phyloP scores from a whole-genome alignment of 2,329 filamentous ascomycete genomes.

The Alternaria consortialis region DNA sequence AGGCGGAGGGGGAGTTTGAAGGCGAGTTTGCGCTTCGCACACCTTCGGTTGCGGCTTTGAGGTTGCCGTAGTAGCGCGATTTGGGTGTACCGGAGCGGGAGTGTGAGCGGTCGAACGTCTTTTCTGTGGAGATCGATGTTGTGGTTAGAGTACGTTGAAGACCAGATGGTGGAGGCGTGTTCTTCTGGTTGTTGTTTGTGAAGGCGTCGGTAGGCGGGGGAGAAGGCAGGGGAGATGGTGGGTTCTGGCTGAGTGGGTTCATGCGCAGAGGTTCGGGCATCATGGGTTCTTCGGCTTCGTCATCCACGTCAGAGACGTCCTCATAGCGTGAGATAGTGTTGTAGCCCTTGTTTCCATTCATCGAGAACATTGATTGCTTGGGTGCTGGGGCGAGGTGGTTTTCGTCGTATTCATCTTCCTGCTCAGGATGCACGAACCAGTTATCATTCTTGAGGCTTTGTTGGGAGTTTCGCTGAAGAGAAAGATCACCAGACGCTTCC shows the following conservation, averaged over 20 bases:
- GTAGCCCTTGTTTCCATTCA: conserved; percentile 41
- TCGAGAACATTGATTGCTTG: conserved; percentile 36
- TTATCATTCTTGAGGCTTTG: conserved; percentile 56
- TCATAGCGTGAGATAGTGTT: conserved; percentile 38
- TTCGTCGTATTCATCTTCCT: conserved; percentile 25
- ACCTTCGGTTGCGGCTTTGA: conserved; percentile 54
- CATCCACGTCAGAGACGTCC: conserved; percentile 40
- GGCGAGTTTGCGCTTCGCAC: conserved; percentile 43
- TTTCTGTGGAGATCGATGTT: conserved; percentile 39
- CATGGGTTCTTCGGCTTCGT: conserved; percentile 39
- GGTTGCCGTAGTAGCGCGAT: conserved; percentile 58
- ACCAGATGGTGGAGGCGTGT: conserved; percentile 14
- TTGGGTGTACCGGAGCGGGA: conserved; percentile 50
- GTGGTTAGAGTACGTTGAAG: conserved; percentile 38
- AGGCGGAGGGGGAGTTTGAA: conserved; percentile 34
- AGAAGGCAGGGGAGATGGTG: conserved; percentile 49
- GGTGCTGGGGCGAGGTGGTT: conserved; percentile 21
- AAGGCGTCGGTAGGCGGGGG: conserved; percentile 21
- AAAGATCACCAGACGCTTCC: conserved; percentile 35
- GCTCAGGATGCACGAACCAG: conserved; percentile 55
- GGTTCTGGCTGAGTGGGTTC: conserved; percentile 60
- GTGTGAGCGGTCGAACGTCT: conserved; percentile 42
- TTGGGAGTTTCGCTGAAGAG: conserved; percentile 39
- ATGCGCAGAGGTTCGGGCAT: conserved; percentile 56
- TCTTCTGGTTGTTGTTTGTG: conserved; percentile 23